Conservation (phyloP, 2,329 filamentous ascomycete genomes). For the Trichophyton simii region DNA sequence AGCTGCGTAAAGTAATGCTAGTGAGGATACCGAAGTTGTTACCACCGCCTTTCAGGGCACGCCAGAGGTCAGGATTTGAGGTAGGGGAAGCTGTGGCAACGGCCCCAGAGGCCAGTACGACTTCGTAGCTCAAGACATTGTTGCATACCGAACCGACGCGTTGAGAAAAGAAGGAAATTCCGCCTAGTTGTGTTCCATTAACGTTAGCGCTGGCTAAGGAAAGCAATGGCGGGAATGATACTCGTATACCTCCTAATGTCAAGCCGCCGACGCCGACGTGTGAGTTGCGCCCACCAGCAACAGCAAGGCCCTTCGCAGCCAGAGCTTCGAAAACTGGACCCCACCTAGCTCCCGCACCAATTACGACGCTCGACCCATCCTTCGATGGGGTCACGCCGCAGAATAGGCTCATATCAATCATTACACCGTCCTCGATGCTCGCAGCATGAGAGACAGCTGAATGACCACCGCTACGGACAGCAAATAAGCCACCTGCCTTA, state of each 20-base stretch:
- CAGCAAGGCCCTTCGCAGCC: constrained; percentile 16
- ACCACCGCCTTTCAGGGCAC: constrained; percentile 33
- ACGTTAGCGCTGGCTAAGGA: background rate
- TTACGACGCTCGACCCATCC: constrained; percentile 17
- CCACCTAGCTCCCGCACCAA: constrained; percentile 25
- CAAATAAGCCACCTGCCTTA: constrained; percentile 6
- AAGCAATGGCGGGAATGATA: background rate
- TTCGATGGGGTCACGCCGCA: constrained; percentile 18
- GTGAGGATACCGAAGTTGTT: constrained; percentile 37
- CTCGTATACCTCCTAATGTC: constrained; percentile 22
- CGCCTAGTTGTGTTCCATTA: background rate
- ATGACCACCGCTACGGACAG: constrained; percentile 34
- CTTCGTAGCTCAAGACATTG: constrained; percentile 32
- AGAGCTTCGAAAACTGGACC: constrained; percentile 20
- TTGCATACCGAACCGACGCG: constrained; percentile 39
- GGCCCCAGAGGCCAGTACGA: constrained; percentile 36
- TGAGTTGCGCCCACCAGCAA: constrained; percentile 21
- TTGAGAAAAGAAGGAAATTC: constrained; percentile 26
- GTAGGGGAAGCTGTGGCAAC: constrained; percentile 29
- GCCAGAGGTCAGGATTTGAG: constrained; percentile 14
- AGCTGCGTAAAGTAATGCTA: constrained; percentile 24
- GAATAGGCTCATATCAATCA: constrained; percentile 27
- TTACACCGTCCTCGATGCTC: constrained; percentile 30
- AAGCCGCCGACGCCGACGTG: constrained; percentile 24
- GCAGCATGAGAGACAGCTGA: constrained; percentile 25